phyloP scores from a whole-genome alignment of 2,329 filamentous ascomycete genomes.

The Aspergillus fumigatiaffinis region DNA sequence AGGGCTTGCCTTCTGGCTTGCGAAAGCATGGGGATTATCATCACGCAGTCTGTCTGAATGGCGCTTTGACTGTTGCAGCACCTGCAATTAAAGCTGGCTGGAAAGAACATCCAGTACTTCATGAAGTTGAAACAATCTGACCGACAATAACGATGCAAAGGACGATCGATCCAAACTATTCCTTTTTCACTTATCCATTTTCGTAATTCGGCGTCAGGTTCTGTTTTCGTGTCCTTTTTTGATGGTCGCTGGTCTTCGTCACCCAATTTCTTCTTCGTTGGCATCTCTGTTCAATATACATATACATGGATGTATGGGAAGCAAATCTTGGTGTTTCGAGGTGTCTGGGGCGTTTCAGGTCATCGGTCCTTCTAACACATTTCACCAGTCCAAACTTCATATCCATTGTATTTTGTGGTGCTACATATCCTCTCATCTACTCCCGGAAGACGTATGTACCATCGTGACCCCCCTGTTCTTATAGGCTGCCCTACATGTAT shows the following conservation, averaged over 20 bases:
- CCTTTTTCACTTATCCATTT: background rate
- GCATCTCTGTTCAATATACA: background rate
- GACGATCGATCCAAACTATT: background rate
- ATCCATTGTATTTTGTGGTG: background rate
- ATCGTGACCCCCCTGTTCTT: background rate
- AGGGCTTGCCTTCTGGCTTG: conserved; percentile 64
- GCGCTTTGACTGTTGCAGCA: conserved; percentile 23
- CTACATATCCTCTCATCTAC: background rate
- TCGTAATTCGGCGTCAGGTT: background rate
- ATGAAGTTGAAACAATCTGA: background rate
- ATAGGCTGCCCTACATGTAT: background rate
- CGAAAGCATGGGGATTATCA: conserved; percentile 39
- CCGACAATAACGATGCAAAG: background rate
- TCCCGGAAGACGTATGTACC: background rate
- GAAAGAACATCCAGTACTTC: background rate
- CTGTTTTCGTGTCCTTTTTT: background rate
- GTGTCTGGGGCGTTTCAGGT: background rate
- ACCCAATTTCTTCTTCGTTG: background rate
- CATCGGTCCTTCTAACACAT: background rate
- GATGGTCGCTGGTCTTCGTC: background rate
- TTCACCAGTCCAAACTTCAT: background rate
- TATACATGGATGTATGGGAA: background rate
- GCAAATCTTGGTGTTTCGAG: background rate
- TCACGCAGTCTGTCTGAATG: conserved; percentile 29
- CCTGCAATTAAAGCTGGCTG: conserved; percentile 7